phyloP scores from a whole-genome alignment of 306 rosid species.

The Cicer yamashitae region DNA sequence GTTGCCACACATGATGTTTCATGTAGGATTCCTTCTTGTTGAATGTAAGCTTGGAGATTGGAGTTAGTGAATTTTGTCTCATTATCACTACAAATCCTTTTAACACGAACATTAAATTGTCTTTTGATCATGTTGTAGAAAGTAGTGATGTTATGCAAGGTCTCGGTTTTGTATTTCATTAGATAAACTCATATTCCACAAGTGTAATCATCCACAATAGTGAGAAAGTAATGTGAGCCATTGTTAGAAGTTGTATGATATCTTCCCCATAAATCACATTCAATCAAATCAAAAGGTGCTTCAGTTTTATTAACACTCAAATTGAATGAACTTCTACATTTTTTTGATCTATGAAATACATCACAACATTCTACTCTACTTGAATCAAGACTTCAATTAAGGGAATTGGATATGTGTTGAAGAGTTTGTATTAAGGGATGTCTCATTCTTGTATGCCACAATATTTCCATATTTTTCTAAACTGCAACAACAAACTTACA shows the following conservation, averaged over 20 bases:
- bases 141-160: background rate
- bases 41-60: background rate
- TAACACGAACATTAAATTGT: background rate
- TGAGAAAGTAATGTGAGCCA: background rate
- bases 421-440: background rate
- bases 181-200: background rate
- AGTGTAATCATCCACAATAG: background rate
- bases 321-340: background rate
- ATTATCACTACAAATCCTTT: background rate
- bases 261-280: background rate
- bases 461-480: no score
- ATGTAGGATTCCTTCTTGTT: no score
- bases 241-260: background rate
- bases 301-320: background rate
- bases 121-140: background rate
- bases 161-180: background rate
- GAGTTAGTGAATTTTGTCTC: background rate
- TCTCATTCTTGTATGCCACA: no score
- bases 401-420: background rate
- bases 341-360: background rate
- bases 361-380: background rate
- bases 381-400: background rate
- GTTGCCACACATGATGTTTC: background rate
- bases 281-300: background rate
- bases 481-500: no score